Evolutionary conservation across 768 basidiomycete genomes (phyloP).

Genomic region (Daedaleopsis sinensis): DNA sequence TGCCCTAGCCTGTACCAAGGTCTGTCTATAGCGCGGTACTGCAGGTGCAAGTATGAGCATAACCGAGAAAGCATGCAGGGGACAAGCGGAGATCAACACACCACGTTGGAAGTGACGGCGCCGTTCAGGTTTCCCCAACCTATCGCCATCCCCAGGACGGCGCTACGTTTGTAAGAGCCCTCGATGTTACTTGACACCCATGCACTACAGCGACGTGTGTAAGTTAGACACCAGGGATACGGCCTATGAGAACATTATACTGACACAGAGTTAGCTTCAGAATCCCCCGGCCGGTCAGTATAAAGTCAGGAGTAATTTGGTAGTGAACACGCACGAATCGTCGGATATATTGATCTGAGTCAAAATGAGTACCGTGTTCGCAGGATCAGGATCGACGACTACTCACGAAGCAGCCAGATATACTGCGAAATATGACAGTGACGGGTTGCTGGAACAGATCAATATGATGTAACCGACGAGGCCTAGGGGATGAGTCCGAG

Average conservation of each 20-base stretch:
- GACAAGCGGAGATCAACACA: constrained; percentile 34
- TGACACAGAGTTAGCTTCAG: constrained; percentile 49
- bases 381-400: not conserved
- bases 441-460: constrained; percentile 58
- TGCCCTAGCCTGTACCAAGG: constrained; percentile 77
- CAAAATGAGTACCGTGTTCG: not conserved
- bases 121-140: constrained; percentile 73
- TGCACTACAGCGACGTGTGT: constrained; percentile 41
- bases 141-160: constrained; percentile 71
- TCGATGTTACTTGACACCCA: constrained; percentile 78
- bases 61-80: not conserved
- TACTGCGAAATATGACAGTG: constrained; percentile 72
- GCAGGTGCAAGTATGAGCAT: not conserved
- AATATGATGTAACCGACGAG: constrained; percentile 69
- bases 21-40: constrained; percentile 66
- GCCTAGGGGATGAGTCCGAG: constrained; percentile 29
- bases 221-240: not conserved
- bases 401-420: constrained; percentile 73
- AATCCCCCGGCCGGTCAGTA: not conserved
- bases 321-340: constrained; percentile 39
- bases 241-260: constrained; percentile 21
- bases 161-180: constrained; percentile 73
- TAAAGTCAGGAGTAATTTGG: not conserved
- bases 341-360: constrained; percentile 49
- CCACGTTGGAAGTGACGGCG: constrained; percentile 67